phyloP scores from a whole-genome alignment of 1,284 basidiomycete genomes.

The Ceratorhiza oryzae-sativae region DNA sequence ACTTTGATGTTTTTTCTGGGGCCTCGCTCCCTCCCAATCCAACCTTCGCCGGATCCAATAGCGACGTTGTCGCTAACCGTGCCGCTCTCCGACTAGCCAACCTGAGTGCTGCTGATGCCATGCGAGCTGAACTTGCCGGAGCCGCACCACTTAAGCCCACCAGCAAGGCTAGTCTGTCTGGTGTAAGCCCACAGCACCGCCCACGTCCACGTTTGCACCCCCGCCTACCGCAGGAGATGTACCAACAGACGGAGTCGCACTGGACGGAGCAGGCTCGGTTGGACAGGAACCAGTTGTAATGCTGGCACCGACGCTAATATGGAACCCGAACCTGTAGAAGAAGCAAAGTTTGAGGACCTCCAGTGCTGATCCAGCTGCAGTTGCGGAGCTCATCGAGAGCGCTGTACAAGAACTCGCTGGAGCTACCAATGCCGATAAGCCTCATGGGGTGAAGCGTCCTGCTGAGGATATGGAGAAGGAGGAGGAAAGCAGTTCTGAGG shows the following conservation, averaged over 20 bases:
- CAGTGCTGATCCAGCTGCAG: conserved; percentile 46
- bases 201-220: not conserved
- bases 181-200: not conserved
- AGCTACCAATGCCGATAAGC: conserved; percentile 31
- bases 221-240: not conserved
- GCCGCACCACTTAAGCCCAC: conserved; percentile 56
- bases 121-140: conserved; percentile 89
- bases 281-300: conserved; percentile 20
- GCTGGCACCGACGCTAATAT: not conserved
- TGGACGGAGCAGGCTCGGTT: conserved; percentile 14
- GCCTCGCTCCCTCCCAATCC: conserved; percentile 41
- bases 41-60: conserved; percentile 75
- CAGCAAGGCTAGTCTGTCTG: conserved; percentile 11
- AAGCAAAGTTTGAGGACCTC: not conserved
- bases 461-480: conserved; percentile 60
- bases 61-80: conserved; percentile 86
- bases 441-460: conserved; percentile 73
- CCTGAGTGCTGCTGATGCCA: conserved; percentile 90
- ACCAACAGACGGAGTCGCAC: conserved; percentile 9
- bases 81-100: conserved; percentile 93
- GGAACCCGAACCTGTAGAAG: not conserved
- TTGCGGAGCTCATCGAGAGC: conserved; percentile 51
- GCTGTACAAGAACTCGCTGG: conserved; percentile 43
- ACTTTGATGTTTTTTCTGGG: conserved; percentile 64
- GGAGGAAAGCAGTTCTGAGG: conserved; percentile 48